Percentiles rank a stretch among this genome's conserved stretches.
These are phyloP conservation scores for Phaeosphaeria sp. DNA, from an alignment of 2,329 filamentous ascomycete species.

Conservation along the genomic window DNA sequence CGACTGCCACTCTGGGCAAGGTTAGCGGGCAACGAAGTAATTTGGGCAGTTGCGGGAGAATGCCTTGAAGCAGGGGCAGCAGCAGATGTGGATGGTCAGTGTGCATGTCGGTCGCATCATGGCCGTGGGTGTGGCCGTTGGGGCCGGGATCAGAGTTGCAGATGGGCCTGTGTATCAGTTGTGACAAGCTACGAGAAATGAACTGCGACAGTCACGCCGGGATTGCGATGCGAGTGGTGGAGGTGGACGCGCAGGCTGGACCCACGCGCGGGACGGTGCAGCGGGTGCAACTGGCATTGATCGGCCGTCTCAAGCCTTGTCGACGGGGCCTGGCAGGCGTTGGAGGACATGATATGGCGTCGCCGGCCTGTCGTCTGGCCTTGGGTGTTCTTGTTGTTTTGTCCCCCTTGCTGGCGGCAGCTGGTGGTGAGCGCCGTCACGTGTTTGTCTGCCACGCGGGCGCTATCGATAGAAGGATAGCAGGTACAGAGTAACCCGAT, in stretches of 20 bases:
- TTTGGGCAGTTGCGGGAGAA: background rate
- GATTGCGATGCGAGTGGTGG: conserved; percentile 12
- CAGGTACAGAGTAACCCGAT: background rate
- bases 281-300: background rate
- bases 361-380: background rate
- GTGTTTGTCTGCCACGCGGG: background rate
- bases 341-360: background rate
- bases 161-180: conserved; percentile 29
- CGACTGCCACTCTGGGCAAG: background rate
- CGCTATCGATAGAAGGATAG: background rate
- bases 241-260: conserved; percentile 4
- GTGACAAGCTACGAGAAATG: conserved; percentile 26
- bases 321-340: background rate
- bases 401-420: background rate
- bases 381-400: background rate
- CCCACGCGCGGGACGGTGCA: conserved; percentile 1
- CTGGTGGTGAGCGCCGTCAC: background rate
- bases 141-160: conserved; percentile 11
- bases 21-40: background rate
- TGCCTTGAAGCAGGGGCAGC: conserved; percentile 6
- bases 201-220: conserved; percentile 4
- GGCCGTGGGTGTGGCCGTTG: conserved; percentile 16
- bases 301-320: background rate
- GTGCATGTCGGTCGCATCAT: conserved; percentile 23
- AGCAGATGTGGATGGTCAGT: conserved; percentile 13